Percentiles rank a stretch among this genome's conserved stretches.
Evolutionary conservation across 192 early-diverging fungal species (phyloP).

Genomic region (Dimargaris xerosporica): DNA sequence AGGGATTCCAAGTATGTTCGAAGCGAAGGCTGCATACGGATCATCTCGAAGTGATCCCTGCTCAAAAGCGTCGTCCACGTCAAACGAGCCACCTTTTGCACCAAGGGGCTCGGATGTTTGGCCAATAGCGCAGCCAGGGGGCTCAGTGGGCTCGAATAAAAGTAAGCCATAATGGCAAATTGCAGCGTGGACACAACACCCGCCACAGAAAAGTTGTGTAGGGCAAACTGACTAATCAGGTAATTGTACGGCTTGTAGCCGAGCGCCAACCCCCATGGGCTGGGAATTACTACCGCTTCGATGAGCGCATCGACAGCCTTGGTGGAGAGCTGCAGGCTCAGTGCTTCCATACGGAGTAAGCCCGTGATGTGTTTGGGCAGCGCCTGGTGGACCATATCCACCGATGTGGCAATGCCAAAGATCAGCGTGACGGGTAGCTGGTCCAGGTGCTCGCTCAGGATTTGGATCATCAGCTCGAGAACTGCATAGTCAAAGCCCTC

Average conservation of each 20-base stretch:
- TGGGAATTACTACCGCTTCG: constrained; percentile 42
- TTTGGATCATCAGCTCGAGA: constrained; percentile 58
- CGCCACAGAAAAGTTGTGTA: constrained; percentile 66
- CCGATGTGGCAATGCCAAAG: constrained; percentile 76
- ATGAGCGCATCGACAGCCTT: constrained; percentile 56
- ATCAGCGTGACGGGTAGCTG: constrained; percentile 63
- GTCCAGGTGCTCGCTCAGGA: constrained; percentile 51
- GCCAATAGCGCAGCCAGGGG: constrained; percentile 30
- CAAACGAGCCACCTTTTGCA: constrained; percentile 15
- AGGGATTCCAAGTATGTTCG: constrained; percentile 33
- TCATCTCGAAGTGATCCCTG: constrained; percentile 39
- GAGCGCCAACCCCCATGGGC: constrained; percentile 36
- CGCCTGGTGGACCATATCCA: constrained; percentile 65
- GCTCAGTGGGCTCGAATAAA: constrained; percentile 70
- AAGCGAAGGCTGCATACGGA: constrained; percentile 58
- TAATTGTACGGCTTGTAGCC: constrained; percentile 56
- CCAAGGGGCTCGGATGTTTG: constrained; percentile 7
- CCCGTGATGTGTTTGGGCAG: constrained; percentile 55
- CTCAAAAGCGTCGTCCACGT: constrained; percentile 16
- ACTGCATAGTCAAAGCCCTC: constrained; percentile 61
- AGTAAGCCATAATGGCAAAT: constrained; percentile 78
- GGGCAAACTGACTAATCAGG: constrained; percentile 61
- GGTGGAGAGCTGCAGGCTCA: constrained; percentile 60
- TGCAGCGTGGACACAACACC: constrained; percentile 58
- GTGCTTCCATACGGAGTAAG: constrained; percentile 59